A percentile compares a stretch with the other conserved stretches of the same genome.
Conservation (phyloP, 1,284 basidiomycete species). For the Trametes versicolor region DNA sequence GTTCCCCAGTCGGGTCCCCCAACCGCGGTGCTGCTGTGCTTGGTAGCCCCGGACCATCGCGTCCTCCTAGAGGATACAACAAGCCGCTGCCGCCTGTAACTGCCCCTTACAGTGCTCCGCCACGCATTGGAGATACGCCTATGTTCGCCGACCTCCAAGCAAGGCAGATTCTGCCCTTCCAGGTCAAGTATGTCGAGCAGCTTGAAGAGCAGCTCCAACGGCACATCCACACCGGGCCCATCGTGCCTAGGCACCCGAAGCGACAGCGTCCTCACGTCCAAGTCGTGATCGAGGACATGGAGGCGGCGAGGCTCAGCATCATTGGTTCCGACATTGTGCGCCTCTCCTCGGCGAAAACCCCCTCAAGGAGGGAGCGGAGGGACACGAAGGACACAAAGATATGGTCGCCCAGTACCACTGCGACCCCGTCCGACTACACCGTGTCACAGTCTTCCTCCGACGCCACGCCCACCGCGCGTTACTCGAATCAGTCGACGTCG, state of each 20-base stretch:
- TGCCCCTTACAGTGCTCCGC: constrained; percentile 27
- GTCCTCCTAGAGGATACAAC: background rate
- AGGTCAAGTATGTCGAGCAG: constrained; percentile 35
- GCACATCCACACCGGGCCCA: constrained; percentile 32
- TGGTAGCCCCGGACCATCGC: constrained; percentile 2
- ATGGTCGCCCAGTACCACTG: constrained; percentile 31
- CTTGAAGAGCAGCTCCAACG: constrained; percentile 27
- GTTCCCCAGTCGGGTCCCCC: background rate
- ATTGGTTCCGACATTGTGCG: constrained; percentile 48
- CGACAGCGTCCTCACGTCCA: constrained; percentile 33
- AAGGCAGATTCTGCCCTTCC: constrained; percentile 37
- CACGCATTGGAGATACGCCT: constrained; percentile 27
- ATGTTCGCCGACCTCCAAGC: constrained; percentile 27
- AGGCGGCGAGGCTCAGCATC: constrained; percentile 24
- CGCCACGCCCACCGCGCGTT: constrained; percentile 18
- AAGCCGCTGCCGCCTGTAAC: background rate
- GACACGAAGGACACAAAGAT: constrained; percentile 27
- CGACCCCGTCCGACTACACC: constrained; percentile 27
- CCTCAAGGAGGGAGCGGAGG: constrained; percentile 7
- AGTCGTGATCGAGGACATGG: constrained; percentile 33
- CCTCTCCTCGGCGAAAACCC: constrained; percentile 24
- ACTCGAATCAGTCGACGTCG: constrained; percentile 28
- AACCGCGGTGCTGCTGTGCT: constrained; percentile 8
- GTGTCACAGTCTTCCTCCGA: constrained; percentile 16
- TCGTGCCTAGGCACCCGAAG: constrained; percentile 25